Base-by-base conservation (phyloP, 2,329 filamentous ascomycete genomes). In the Trichophyton rubrum region DNA sequence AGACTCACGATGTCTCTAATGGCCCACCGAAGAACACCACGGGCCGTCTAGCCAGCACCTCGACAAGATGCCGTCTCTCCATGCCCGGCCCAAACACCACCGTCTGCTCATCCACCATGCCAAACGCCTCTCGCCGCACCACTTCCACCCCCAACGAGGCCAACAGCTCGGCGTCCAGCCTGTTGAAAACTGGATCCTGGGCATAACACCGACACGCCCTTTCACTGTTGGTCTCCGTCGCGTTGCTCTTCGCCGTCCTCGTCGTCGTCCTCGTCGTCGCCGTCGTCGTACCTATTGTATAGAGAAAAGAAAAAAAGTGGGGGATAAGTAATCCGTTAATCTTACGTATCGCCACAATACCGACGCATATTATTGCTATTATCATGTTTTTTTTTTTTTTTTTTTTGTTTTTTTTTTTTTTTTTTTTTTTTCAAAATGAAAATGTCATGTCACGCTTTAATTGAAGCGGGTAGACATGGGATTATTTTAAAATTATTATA, bases 11-110 rank as follows among this genome's bases (percentile, higher is more conserved):
- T 15, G 7, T 47, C 27, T 75, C 72, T 58, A 75, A 63, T 3
- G 73, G 72, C 0, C 70, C 85, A 0, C 85, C 85, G 13, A 88
- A 75, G 11, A 84, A 81, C 1, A 86, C 66, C 0, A 73, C 77
- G 0, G 85, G 85, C 0, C 71, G 64, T 0, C 70, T 67, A 1
- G 72, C 66, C 1, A 88, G 71, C 0, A 83, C 76, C 4, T 75
- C 68, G 22, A 79, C 73, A 57, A 88, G 45, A 80, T 77, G 41
- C 72, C 75, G 22, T 73, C 61, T 85, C 61, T 77, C 75, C 0
- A 74, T 76, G 58, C 87, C 85, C 0, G 87, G 77, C 1, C 82
- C 85, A 64, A 82, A 88, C 1, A 86, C 74, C 1, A 89, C 68
- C 0, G 82, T 79, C 0, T 72, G 66, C 0, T 67, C 56, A 15